Conservation (phyloP, 2,329 filamentous ascomycete genomes). For the Claviceps pusilla region DNA sequence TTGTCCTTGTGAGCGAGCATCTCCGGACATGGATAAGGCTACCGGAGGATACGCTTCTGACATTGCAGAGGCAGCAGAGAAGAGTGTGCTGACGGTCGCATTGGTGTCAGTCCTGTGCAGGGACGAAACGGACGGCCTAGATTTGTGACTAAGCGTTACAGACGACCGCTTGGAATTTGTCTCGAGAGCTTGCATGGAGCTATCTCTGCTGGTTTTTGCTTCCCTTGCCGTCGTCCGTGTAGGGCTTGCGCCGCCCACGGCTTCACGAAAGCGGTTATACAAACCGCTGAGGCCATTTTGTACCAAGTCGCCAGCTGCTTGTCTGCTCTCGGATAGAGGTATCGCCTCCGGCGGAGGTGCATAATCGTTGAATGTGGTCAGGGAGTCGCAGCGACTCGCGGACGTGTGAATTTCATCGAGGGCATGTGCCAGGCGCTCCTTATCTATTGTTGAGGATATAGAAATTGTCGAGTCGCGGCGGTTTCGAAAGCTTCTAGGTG, state of each 20-base stretch:
- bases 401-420: constrained; percentile 80
- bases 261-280: constrained; percentile 72
- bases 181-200: constrained; percentile 12
- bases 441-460: constrained; percentile 36
- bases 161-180: constrained; percentile 29
- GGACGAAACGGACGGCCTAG: constrained; percentile 27
- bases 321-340: constrained; percentile 49
- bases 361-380: constrained; percentile 93
- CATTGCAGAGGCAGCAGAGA: constrained; percentile 17
- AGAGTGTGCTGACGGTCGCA: constrained; percentile 15
- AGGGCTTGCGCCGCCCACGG: constrained; percentile 53
- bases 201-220: constrained; percentile 18
- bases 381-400: constrained; percentile 67
- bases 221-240: constrained; percentile 22
- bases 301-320: constrained; percentile 55
- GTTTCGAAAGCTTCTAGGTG: constrained; percentile 18
- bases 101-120: constrained; percentile 27
- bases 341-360: constrained; percentile 51
- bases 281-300: constrained; percentile 79
- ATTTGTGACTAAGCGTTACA: constrained; percentile 23
- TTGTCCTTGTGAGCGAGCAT: constrained; percentile 26
- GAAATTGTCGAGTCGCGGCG: constrained; percentile 27
- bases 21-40: constrained; percentile 17
- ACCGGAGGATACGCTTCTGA: constrained; percentile 24
- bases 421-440: constrained; percentile 58